These are phyloP conservation scores for Alternaria sp. DNA, from an alignment of 2,329 filamentous ascomycete genomes.

Conservation along the genomic window DNA sequence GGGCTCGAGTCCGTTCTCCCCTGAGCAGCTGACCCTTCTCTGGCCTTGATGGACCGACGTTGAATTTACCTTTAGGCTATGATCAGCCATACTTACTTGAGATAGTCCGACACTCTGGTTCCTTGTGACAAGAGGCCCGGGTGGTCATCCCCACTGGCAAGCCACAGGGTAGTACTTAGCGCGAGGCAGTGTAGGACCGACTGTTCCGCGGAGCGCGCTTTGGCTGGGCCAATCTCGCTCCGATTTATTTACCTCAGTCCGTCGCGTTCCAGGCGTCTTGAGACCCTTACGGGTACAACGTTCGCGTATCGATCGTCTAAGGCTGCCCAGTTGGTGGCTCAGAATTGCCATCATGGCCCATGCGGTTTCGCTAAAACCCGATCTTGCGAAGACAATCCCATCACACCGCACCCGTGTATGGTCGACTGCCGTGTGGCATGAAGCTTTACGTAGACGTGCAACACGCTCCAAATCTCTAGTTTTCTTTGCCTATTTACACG, in stretches of 20 bases:
- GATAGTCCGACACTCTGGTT: constrained; percentile 3
- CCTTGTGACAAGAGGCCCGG: constrained; percentile 1
- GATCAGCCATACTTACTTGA: constrained; percentile 11
- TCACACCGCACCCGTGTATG: constrained; percentile 3
- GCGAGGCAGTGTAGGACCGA: constrained; percentile 8
- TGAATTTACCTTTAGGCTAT: constrained; percentile 13
- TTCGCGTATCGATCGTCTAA: constrained; percentile 5
- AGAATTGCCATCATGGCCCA: constrained; percentile 8
- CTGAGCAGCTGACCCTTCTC: neutral
- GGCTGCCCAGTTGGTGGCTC: neutral
- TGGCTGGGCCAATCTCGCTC: constrained; percentile 9
- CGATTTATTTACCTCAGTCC: neutral
- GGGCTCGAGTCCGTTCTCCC: neutral
- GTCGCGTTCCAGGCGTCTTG: neutral
- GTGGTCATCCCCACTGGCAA: neutral
- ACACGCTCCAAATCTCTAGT: neutral
- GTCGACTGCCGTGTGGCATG: constrained; percentile 1
- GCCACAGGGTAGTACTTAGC: constrained; percentile 9
- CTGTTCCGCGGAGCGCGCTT: constrained; percentile 3
- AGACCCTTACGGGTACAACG: neutral
- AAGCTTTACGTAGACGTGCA: constrained; percentile 1
- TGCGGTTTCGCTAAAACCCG: constrained; percentile 13
- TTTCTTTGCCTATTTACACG: neutral
- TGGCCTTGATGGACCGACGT: constrained; percentile 6
- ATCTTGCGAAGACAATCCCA: constrained; percentile 8